phyloP scores from a whole-genome alignment of 108 stramenopile species.

The Cyclotella kingstonii region DNA sequence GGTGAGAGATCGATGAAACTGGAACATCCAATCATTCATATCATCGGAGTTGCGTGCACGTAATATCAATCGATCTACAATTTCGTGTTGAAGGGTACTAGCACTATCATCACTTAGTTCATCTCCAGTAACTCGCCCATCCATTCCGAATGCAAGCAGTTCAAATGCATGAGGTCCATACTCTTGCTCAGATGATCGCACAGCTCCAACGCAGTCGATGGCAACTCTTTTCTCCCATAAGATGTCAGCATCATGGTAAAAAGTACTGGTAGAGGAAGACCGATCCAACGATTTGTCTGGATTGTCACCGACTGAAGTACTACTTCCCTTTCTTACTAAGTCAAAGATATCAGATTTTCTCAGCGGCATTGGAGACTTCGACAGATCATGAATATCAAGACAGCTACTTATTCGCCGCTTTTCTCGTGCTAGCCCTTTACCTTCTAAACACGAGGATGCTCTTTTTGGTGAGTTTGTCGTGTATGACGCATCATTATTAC shows the following conservation, averaged over 20 bases:
- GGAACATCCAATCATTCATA: constrained; percentile 81
- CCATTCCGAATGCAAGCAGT: constrained; percentile 49
- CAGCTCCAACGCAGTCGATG: constrained; percentile 62
- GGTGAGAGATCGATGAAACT: constrained; percentile 72
- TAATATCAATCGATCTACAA: constrained; percentile 51
- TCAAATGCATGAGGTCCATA: constrained; percentile 68
- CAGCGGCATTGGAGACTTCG: constrained; percentile 62
- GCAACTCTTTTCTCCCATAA: constrained; percentile 80
- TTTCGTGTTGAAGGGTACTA: constrained; percentile 12
- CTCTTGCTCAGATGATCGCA: constrained; percentile 66
- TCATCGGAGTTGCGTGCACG: constrained; percentile 53
- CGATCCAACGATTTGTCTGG: constrained; percentile 5
- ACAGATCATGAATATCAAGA: constrained; percentile 32
- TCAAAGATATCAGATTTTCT: constrained; percentile 28
- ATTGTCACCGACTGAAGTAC: background rate
- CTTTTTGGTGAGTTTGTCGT: constrained; percentile 6
- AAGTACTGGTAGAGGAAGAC: constrained; percentile 32
- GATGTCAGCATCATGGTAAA: constrained; percentile 36
- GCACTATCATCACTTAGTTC: constrained; percentile 20
- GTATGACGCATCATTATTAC: constrained; percentile 4
- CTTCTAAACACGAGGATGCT: background rate
- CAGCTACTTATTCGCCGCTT: background rate
- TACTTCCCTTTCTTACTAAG: constrained; percentile 8
- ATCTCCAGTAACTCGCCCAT: constrained; percentile 13
- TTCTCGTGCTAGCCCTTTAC: background rate